These are phyloP conservation scores for Vitis rupestris DNA, from an alignment of 164 flowering plant species.

Conservation along the genomic window DNA sequence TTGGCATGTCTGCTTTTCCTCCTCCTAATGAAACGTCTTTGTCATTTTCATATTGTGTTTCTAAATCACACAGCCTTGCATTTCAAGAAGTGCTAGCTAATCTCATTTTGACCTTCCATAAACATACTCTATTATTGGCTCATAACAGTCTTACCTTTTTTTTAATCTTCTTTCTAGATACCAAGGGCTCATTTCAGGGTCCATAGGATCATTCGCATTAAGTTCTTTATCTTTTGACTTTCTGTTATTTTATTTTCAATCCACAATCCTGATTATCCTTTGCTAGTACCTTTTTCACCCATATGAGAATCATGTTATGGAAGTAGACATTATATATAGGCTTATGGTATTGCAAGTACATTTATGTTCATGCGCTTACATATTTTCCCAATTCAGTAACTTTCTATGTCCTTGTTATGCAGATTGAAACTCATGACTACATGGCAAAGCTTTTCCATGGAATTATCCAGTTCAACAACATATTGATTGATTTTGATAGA, in stretches of 20 bases:
- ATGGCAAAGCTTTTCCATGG: slow-evolving; percentile 83
- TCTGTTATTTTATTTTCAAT: not conserved
- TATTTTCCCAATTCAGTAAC: not conserved
- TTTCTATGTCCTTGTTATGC: slow-evolving; percentile 21
- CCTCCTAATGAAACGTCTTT: not conserved
- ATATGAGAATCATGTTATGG: not conserved
- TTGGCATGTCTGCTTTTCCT: not conserved
- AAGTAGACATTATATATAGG: not conserved
- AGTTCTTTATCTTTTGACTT: not conserved
- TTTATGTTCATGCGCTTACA: not conserved
- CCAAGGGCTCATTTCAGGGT: too few relatives aligned
- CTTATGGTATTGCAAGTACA: not conserved
- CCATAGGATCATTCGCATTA: not conserved
- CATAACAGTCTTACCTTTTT: too few relatives aligned
- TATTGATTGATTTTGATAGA: slow-evolving; percentile 82
- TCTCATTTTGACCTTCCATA: too few relatives aligned
- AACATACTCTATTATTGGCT: too few relatives aligned
- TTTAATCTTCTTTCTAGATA: too few relatives aligned
- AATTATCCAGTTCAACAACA: slow-evolving; percentile 65
- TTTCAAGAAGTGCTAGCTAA: too few relatives aligned
- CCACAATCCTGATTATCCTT: not conserved
- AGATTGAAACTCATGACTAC: slow-evolving; percentile 98
- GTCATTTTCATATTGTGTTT: too few relatives aligned
- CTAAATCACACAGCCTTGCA: too few relatives aligned
- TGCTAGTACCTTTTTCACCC: not conserved